A percentile compares a stretch with the other conserved stretches of the same genome.
Conservation (phyloP, 2,329 filamentous ascomycete species). For the Fusarium oxysporum region DNA sequence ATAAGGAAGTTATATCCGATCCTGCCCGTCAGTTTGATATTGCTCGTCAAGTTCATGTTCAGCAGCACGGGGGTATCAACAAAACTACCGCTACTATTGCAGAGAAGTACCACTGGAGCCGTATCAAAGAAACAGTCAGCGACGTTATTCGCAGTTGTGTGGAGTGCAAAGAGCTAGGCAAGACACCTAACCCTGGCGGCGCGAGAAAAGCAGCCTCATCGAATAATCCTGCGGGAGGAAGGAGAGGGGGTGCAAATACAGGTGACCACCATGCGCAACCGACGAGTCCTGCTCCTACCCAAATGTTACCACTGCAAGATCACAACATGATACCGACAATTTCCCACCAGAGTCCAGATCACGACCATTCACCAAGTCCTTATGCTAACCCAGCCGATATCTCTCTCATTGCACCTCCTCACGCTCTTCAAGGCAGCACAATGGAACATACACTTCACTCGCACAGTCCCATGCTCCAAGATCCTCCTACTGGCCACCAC, state of each 20-base stretch:
- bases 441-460: conserved; percentile 44
- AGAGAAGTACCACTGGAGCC: conserved; percentile 95
- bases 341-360: conserved; percentile 40
- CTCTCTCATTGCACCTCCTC: conserved; percentile 56
- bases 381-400: conserved; percentile 64
- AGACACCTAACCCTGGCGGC: conserved; percentile 57
- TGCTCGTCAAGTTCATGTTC: conserved; percentile 78
- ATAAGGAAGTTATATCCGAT: conserved; percentile 96
- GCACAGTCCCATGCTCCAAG: conserved; percentile 48
- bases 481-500: conserved; percentile 46
- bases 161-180: conserved; percentile 85
- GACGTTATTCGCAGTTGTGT: conserved; percentile 92
- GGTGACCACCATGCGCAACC: conserved; percentile 31
- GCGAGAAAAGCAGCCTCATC: conserved; percentile 35
- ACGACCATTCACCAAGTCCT: conserved; percentile 49
- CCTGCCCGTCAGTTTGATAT: conserved; percentile 92
- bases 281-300: conserved; percentile 26
- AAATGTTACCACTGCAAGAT: conserved; percentile 48
- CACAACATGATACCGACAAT: conserved; percentile 46
- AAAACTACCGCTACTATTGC: conserved; percentile 96
- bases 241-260: conserved; percentile 12
- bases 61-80: conserved; percentile 92
- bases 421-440: conserved; percentile 48
- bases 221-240: conserved; percentile 6
- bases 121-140: conserved; percentile 97